Evolutionary conservation across 176 grass and related monocot species (phyloP), one percentile per base, ranked within the genome.

Genomic region (Oryza meyeriana): DNA sequence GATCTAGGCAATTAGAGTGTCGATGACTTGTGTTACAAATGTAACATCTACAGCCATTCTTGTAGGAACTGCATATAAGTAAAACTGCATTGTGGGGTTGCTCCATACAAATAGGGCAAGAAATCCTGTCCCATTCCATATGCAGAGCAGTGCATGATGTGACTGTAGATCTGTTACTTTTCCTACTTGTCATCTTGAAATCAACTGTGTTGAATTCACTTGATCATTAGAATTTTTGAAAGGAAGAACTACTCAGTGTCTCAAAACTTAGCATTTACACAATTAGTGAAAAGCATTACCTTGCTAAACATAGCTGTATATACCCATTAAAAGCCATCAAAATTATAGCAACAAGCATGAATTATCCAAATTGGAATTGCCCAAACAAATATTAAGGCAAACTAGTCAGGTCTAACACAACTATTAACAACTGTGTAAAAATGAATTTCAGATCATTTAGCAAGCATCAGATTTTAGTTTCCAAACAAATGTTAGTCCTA

Each of bases 71-170:
- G 91, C 96, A 99, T 69, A 90, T 72, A 72, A 99, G 90, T 84
- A 92, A 90, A 84, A 99, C 93, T 61, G 96, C 72, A 79, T 99
- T 99, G 90, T 99, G 96, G 18, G 96, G 96, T 89, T 98, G 91
- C 80, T 98, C 96, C 96, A 98, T 95, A 90, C 96, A 98, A 88
- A 98, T 95, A 81, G 96, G 90, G 89, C 93, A 99, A 83, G 89
- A 91, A 81, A 75, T 89, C 81, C 94, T 94, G 75, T 95, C 96
- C 93, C 90, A 95, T 92, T 99, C 93, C 87, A 93, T 95, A 81
- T 90, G 93, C 78, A 92, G 87, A 79, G 85, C 84, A 92, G 85
- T 81, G 80, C 30, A 75, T 74, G 87, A 74, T 92, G 81, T 59
- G 72, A 82, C 80, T 78, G 72, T 85, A 66, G 81, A 76, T 75